These are phyloP conservation scores for Ceratobasidium sp. DNA, from an alignment of 1,284 basidiomycete genomes.

Conservation along the genomic window DNA sequence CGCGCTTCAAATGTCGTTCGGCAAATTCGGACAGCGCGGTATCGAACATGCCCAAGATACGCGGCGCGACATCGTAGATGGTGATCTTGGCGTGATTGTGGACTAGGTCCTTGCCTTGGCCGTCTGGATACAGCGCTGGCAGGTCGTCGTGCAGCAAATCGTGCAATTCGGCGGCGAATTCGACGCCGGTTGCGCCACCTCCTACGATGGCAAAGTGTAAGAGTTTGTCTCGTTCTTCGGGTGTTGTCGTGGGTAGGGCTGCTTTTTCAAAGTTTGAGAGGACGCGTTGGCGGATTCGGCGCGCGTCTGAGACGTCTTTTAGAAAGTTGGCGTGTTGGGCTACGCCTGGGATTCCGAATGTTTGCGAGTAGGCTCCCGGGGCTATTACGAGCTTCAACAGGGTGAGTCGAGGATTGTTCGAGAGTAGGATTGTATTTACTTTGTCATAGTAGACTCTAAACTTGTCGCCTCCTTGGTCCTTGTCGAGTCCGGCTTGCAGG, in stretches of 20 bases:
- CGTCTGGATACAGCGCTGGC: conserved; percentile 60
- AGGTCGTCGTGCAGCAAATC: conserved; percentile 85
- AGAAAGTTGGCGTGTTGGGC: conserved; percentile 82
- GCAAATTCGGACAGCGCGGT: conserved; percentile 73
- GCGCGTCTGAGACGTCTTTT: conserved; percentile 82
- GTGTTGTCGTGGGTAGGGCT: conserved; percentile 70
- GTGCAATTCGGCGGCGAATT: conserved; percentile 86
- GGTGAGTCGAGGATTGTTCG: not conserved
- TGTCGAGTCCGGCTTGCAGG: conserved; percentile 31
- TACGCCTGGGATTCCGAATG: conserved; percentile 63
- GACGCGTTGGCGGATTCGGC: conserved; percentile 78
- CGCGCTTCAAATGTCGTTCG: conserved; percentile 74
- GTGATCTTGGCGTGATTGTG: conserved; percentile 71
- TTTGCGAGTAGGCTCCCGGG: conserved; percentile 85
- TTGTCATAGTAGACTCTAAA: conserved; percentile 77
- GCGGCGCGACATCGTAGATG: conserved; percentile 81
- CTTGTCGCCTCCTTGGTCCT: conserved; percentile 43
- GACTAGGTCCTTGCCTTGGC: conserved; percentile 53
- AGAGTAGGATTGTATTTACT: no score
- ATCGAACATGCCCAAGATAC: conserved; percentile 84
- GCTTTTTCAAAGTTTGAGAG: conserved; percentile 81
- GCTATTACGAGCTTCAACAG: conserved; percentile 67
- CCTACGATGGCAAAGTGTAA: conserved; percentile 85
- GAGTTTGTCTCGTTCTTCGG: conserved; percentile 68
- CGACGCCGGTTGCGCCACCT: conserved; percentile 66